Conservation (phyloP, 2,329 filamentous ascomycete species). For the Aspergillus neoniger region DNA sequence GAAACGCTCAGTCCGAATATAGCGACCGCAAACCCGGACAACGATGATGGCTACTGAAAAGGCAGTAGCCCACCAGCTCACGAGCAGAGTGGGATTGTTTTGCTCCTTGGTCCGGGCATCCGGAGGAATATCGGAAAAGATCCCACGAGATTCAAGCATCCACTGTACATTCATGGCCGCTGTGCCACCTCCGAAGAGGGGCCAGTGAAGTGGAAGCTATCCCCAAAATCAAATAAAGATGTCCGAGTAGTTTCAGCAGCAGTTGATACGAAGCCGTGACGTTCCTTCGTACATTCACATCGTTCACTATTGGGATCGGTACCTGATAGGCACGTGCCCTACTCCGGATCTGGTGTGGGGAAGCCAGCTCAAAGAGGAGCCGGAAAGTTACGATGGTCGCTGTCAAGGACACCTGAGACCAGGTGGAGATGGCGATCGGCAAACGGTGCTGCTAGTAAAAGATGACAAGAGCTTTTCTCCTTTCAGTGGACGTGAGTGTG, state of each 20-base stretch:
- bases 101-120: slow-evolving; percentile 51
- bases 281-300: background rate
- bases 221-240: background rate
- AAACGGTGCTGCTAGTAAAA: background rate
- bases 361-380: background rate
- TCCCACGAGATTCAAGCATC: slow-evolving; percentile 37
- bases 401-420: background rate
- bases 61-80: slow-evolving; percentile 92
- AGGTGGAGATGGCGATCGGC: background rate
- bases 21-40: slow-evolving; percentile 78
- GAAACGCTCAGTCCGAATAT: slow-evolving; percentile 79
- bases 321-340: slow-evolving; percentile 2
- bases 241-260: background rate
- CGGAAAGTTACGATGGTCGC: background rate
- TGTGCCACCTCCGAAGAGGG: slow-evolving; percentile 42
- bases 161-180: slow-evolving; percentile 25
- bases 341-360: background rate
- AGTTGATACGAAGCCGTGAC: background rate
- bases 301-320: background rate
- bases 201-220: slow-evolving; percentile 24
- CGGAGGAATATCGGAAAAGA: slow-evolving; percentile 55
- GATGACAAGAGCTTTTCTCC: background rate
- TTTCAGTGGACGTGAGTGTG: background rate
- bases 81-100: slow-evolving; percentile 88
- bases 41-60: slow-evolving; percentile 84